A percentile compares a stretch with the other conserved stretches of the same genome.
These are phyloP conservation scores for Heterobasidion irregulare DNA, from an alignment of 1,284 basidiomycete species.

Conservation along the genomic window DNA sequence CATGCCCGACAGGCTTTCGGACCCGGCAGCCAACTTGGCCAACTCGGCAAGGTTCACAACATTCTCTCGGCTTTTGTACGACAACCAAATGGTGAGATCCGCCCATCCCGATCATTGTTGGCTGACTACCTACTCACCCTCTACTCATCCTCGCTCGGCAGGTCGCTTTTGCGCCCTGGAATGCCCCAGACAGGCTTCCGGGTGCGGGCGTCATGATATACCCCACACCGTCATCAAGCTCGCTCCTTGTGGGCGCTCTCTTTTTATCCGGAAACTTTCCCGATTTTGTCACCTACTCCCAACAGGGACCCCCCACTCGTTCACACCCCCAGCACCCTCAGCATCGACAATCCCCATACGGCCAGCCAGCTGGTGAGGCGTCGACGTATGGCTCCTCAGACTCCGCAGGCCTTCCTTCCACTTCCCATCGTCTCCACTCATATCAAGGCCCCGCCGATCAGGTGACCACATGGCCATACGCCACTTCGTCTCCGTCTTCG, in stretches of 20 bases:
- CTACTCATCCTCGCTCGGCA: conserved; percentile 14
- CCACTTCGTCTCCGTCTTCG: background rate
- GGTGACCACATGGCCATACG: background rate
- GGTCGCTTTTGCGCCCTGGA: conserved; percentile 53
- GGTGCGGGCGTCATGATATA: conserved; percentile 53
- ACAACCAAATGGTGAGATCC: conserved; percentile 40
- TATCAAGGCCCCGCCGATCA: conserved; percentile 1
- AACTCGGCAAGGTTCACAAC: conserved; percentile 48
- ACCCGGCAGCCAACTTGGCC: conserved; percentile 34
- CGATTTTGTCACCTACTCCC: conserved; percentile 25
- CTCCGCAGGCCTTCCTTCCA: background rate
- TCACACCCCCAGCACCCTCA: conserved; percentile 7
- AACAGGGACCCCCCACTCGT: background rate
- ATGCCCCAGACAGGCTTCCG: conserved; percentile 28
- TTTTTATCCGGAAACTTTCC: conserved; percentile 46
- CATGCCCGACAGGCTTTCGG: conserved; percentile 49
- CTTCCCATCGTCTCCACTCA: background rate
- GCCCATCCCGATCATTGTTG: conserved; percentile 1
- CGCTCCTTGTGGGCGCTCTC: conserved; percentile 48
- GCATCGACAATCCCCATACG: conserved; percentile 3
- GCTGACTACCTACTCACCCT: conserved; percentile 1
- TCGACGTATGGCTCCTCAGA: background rate
- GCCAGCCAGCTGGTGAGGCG: conserved; percentile 5
- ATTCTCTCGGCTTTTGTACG: conserved; percentile 40
- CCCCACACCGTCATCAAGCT: conserved; percentile 45